These are phyloP conservation scores for Phytophthora pini DNA, from an alignment of 352 stramenopile species.

Conservation along the genomic window DNA sequence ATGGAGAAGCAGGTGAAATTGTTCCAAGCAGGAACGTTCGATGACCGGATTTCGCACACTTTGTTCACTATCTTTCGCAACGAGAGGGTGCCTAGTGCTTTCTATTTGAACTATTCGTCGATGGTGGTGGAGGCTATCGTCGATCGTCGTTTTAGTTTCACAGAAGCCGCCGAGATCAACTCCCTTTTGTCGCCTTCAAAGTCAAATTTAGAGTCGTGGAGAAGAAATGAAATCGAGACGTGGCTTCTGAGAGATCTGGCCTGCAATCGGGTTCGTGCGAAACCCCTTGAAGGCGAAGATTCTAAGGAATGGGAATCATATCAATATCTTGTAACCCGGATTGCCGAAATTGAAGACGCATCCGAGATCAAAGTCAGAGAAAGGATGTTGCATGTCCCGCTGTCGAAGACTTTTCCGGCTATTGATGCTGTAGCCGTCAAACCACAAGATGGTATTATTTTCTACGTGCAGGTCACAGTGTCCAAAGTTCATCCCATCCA, in stretches of 20 bases:
- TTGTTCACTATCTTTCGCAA: too few relatives aligned
- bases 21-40: too few relatives aligned
- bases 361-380: slow-evolving; percentile 27
- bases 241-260: slow-evolving; percentile 7
- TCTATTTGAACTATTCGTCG: too few relatives aligned
- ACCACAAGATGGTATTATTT: slow-evolving; percentile 16
- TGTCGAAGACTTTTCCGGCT: slow-evolving; percentile 42
- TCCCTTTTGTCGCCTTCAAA: background rate
- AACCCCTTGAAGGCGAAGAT: background rate
- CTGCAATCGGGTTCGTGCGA: slow-evolving; percentile 11
- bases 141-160: too few relatives aligned
- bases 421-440: slow-evolving; percentile 37
- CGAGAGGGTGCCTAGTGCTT: too few relatives aligned
- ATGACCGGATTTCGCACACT: too few relatives aligned
- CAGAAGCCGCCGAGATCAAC: background rate
- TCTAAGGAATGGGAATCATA: background rate
- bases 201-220: slow-evolving; percentile 4
- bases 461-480: slow-evolving; percentile 35
- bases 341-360: slow-evolving; percentile 10
- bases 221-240: slow-evolving; percentile 9
- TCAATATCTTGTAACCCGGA: too few relatives aligned
- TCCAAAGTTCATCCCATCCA: slow-evolving; percentile 28
- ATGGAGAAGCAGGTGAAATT: too few relatives aligned
- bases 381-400: slow-evolving; percentile 29
- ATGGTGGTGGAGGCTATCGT: too few relatives aligned